Evolutionary conservation across 192 early-diverging fungal genomes (phyloP), one percentile per base, ranked within the genome.

Genomic region (Coemansia pectinata): DNA sequence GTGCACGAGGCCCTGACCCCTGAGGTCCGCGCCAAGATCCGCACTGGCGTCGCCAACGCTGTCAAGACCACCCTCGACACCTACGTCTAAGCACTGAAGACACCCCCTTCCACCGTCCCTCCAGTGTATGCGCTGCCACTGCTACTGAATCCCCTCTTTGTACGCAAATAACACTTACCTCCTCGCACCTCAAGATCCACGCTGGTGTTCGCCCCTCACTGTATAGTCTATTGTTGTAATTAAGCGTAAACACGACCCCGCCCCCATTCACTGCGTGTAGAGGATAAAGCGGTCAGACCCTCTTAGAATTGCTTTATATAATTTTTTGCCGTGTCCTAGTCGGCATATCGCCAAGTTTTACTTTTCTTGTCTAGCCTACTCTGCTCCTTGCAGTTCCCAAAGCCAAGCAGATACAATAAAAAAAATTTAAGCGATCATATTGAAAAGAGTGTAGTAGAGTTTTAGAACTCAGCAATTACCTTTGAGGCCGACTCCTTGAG

Each of bases 51-150:
- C 38, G 71, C 79, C 70, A 81, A 76, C 79, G 79, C 79, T 57
- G 73, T 81, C 79, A 81, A 81, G 79, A 81, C 79, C 74, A 81
- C 79, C 73, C 79, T 81, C 69, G 79, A 81, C 74, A 81, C 79
- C 74, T 81, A 81, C 71, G 69, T 81, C 74, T 81, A 81, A 81
- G 63, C 65, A 21, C 34, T 42, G 31, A 70, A 72, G 15, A 12
- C 33, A 27, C 36, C 14, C 52, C 38, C 42, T 40, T 27, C n/a
- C 65, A 66, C 25, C 48, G 36, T 59, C 53, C 66, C 38, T 34
- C 55, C 34, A 5, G 59, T 61, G 33, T 39, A 61, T 39, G 38
- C 59, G 59, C 36, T 39, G 59, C 21, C 34, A 33, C 53, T 40
- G 59, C 59, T 36, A 61, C 33, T 8, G 19, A 29, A 19, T 25